Percentiles rank a stretch among this genome's conserved stretches.
These are phyloP conservation scores for Aspergillus sp. DNA, from an alignment of 2,329 filamentous ascomycete species.

Conservation along the genomic window DNA sequence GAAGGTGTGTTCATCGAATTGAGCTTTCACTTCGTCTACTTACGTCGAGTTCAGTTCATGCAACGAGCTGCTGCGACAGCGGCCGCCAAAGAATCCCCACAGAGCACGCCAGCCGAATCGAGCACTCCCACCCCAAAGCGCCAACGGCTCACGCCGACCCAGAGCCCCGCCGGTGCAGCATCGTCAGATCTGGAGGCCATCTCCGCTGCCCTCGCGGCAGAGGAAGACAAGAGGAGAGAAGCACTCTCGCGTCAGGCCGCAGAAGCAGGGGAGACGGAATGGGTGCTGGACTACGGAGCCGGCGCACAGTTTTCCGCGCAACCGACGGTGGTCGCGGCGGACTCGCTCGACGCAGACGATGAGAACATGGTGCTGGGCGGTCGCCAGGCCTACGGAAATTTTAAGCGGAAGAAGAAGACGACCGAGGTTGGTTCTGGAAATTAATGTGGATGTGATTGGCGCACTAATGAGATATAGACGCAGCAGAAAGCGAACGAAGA, in stretches of 20 bases:
- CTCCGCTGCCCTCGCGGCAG: conserved; percentile 39
- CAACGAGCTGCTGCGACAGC: conserved; percentile 73
- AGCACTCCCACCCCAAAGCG: conserved; percentile 35
- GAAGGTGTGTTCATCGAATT: conserved; percentile 56
- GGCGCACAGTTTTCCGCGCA: conserved; percentile 18
- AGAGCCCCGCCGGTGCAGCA: conserved; percentile 20
- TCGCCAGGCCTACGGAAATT: conserved; percentile 39
- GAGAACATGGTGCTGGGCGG: conserved; percentile 30
- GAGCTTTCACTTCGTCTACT: background rate
- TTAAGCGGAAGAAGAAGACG: conserved; percentile 33
- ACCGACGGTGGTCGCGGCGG: conserved; percentile 31
- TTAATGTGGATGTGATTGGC: background rate
- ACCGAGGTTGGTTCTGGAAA: conserved; percentile 21
- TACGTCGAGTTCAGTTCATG: conserved; percentile 65
- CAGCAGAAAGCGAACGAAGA: background rate
- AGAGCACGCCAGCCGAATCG: conserved; percentile 45
- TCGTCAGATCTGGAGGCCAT: conserved; percentile 40
- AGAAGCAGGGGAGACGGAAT: conserved; percentile 45
- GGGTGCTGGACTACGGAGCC: conserved; percentile 38
- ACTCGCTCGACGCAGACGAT: conserved; percentile 34
- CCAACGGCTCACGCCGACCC: conserved; percentile 29
- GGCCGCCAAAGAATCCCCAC: conserved; percentile 43
- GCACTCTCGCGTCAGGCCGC: conserved; percentile 41
- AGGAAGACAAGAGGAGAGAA: conserved; percentile 41
- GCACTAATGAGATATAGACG: background rate